Evolutionary conservation across 352 stramenopile species (phyloP).

Genomic region (Phytophthora tubulina): DNA sequence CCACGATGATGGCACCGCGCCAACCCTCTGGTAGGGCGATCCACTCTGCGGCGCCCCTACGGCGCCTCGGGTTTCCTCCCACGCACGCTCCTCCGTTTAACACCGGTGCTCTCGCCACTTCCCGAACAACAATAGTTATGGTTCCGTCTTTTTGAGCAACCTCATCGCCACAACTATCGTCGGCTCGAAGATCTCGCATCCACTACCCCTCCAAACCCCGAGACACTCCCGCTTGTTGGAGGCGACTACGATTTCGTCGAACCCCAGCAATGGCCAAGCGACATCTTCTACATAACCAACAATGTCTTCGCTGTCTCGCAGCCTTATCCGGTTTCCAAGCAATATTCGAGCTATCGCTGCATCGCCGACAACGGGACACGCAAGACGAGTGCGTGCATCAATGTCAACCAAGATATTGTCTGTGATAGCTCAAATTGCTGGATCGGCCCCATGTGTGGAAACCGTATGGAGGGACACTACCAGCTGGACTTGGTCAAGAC

Average conservation of each 20-base stretch:
- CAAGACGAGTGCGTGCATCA: background rate
- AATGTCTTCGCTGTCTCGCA: background rate
- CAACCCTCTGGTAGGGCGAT: too few relatives aligned
- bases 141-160: background rate
- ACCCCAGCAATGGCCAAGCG: background rate
- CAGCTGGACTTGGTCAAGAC: background rate
- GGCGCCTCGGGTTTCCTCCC: too few relatives aligned
- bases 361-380: background rate
- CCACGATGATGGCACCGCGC: too few relatives aligned
- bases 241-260: constrained; percentile 2
- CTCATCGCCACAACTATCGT: background rate
- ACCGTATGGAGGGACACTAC: background rate
- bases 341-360: background rate
- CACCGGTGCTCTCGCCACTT: background rate
- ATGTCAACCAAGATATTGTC: background rate
- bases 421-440: background rate
- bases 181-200: background rate
- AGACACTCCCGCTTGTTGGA: background rate
- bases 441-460: background rate
- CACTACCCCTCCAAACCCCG: background rate
- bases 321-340: background rate
- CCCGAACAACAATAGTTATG: background rate
- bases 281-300: background rate
- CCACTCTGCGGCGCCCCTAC: too few relatives aligned
- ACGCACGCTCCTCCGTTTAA: background rate